phyloP scores from a whole-genome alignment of 1,284 basidiomycete genomes.

The Taiwanofungus camphoratus region DNA sequence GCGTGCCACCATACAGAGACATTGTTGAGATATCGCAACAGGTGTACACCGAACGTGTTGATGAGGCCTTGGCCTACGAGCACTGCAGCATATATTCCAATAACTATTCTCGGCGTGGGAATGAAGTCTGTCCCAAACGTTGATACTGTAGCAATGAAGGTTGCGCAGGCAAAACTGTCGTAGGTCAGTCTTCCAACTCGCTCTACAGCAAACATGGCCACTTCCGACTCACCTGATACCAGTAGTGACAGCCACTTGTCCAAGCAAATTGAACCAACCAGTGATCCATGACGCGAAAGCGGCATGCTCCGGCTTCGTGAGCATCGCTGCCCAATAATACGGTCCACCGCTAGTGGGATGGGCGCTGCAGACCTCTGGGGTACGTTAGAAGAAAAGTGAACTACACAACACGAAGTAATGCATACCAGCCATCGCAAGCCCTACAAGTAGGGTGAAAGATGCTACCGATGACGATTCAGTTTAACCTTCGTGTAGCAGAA shows the following conservation, averaged over 20 bases:
- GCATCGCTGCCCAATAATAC: conserved; percentile 73
- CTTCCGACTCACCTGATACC: conserved; percentile 48
- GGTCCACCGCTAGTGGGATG: conserved; percentile 73
- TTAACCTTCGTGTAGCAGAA: not conserved
- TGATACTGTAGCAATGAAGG: conserved; percentile 58
- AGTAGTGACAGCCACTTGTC: conserved; percentile 73
- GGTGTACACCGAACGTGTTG: conserved; percentile 66
- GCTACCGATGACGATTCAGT: conserved; percentile 29
- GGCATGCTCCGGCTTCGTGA: conserved; percentile 49
- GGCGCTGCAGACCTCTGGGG: conserved; percentile 59
- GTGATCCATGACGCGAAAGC: conserved; percentile 66
- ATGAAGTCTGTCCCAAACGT: conserved; percentile 54
- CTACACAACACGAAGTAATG: not conserved
- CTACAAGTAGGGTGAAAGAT: conserved; percentile 59
- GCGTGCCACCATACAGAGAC: conserved; percentile 71
- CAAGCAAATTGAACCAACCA: conserved; percentile 72
- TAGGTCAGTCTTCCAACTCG: not conserved
- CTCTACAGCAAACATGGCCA: not conserved
- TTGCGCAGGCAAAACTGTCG: conserved; percentile 62
- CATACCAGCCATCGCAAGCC: conserved; percentile 64
- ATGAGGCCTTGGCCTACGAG: conserved; percentile 62
- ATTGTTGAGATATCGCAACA: conserved; percentile 65
- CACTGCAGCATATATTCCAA: conserved; percentile 70
- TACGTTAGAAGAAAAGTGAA: not conserved
- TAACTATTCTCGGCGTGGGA: conserved; percentile 50